Conservation (phyloP, 2,329 filamentous ascomycete species). For the Aureobasidium subglaciale region DNA sequence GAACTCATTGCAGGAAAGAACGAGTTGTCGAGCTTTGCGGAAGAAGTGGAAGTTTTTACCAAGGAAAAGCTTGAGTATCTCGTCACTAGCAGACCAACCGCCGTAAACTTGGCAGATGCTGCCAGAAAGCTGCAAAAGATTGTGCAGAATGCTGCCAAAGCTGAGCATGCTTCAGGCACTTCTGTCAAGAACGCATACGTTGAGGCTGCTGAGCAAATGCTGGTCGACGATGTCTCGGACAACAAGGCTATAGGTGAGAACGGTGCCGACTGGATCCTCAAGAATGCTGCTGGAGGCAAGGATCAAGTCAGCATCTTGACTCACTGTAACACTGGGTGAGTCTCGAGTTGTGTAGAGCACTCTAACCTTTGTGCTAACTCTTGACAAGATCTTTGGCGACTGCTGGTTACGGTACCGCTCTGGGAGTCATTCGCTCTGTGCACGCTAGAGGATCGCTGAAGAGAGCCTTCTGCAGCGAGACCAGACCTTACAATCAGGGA, state of each 20-base stretch:
- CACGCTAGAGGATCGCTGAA: slow-evolving; percentile 58
- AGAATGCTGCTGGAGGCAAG: slow-evolving; percentile 47
- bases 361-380: not conserved
- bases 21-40: slow-evolving; percentile 44
- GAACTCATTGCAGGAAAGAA: slow-evolving; percentile 40
- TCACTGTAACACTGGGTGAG: slow-evolving; percentile 91
- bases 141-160: slow-evolving; percentile 46
- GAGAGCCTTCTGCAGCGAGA: slow-evolving; percentile 94
- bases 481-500: slow-evolving; percentile 94
- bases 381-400: slow-evolving; percentile 71
- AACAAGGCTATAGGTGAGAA: slow-evolving; percentile 78
- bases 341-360: not conserved
- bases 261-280: slow-evolving; percentile 75
- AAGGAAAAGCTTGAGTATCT: slow-evolving; percentile 75
- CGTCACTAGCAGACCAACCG: slow-evolving; percentile 82
- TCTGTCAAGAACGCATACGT: slow-evolving; percentile 66
- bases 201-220: slow-evolving; percentile 73
- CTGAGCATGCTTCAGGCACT: slow-evolving; percentile 38
- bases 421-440: slow-evolving; percentile 86
- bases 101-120: slow-evolving; percentile 89
- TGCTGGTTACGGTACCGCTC: slow-evolving; percentile 91
- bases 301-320: slow-evolving; percentile 74
- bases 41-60: slow-evolving; percentile 62
- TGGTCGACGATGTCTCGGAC: slow-evolving; percentile 77
- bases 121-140: slow-evolving; percentile 68